Evolutionary conservation across 805 yeast species (phyloP).

Genomic region (Metschnikowia bowlesiae): DNA sequence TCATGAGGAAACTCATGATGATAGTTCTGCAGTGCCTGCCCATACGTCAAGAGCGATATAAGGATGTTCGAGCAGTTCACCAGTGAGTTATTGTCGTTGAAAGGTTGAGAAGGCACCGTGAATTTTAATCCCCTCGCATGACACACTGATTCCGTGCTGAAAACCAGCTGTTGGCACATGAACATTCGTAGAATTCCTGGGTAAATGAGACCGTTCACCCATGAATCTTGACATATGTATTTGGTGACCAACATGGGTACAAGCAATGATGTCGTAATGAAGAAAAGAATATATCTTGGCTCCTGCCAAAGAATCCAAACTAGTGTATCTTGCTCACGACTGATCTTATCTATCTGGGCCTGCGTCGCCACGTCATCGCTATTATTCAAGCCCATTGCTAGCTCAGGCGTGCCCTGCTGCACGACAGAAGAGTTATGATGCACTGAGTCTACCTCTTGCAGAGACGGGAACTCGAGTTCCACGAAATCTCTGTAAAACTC

Average conservation of each 20-base stretch:
- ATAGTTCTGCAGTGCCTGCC: conserved; percentile 89
- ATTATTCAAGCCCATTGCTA: conserved; percentile 10
- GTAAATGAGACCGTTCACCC: conserved; percentile 45
- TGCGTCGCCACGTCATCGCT: conserved; percentile 5
- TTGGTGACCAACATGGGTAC: conserved; percentile 28
- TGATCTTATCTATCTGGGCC: conserved; percentile 4
- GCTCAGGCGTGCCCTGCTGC: not conserved
- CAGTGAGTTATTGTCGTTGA: conserved; percentile 61
- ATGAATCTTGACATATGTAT: conserved; percentile 26
- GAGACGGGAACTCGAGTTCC: conserved; percentile 32
- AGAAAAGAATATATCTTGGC: conserved; percentile 22
- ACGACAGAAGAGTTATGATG: not conserved
- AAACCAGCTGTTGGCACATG: conserved; percentile 72
- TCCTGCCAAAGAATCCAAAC: conserved; percentile 35
- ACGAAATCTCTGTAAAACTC: conserved; percentile 31
- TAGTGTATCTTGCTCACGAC: conserved; percentile 14
- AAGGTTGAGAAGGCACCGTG: conserved; percentile 54
- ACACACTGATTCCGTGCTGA: conserved; percentile 77
- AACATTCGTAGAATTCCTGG: conserved; percentile 74
- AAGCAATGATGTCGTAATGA: conserved; percentile 26
- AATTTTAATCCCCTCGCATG: conserved; percentile 61
- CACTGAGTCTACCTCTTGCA: not conserved
- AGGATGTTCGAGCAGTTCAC: conserved; percentile 55
- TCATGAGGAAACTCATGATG: conserved; percentile 96
- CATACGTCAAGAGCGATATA: conserved; percentile 66